Percentiles rank a stretch among this genome's conserved stretches.
These are phyloP conservation scores for Prunus fruticosa DNA, from an alignment of 306 rosid genomes.

Conservation along the genomic window DNA sequence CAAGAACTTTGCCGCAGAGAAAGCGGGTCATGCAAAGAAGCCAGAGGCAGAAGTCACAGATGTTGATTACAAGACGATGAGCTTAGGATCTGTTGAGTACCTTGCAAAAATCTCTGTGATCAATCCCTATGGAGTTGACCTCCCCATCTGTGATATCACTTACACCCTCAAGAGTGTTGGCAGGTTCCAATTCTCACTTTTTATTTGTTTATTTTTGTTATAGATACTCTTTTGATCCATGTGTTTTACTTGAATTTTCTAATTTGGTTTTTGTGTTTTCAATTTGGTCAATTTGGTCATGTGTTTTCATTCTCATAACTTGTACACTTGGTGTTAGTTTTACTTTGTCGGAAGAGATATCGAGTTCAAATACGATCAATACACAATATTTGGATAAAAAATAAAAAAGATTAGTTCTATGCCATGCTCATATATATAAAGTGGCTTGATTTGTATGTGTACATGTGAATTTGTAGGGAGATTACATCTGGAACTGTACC, in stretches of 20 bases:
- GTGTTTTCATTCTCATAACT: no score
- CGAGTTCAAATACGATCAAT: no score
- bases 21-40: constrained; percentile 40
- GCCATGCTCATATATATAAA: no score
- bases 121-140: constrained; percentile 50
- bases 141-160: constrained; percentile 68
- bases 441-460: neutral
- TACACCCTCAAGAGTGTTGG: constrained; percentile 71
- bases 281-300: no score
- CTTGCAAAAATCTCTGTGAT: constrained; percentile 50
- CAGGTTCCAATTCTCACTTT: constrained; percentile 26
- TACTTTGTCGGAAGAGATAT: no score
- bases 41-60: constrained; percentile 67
- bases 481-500: constrained; percentile 69
- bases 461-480: constrained; percentile 31
- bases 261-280: neutral
- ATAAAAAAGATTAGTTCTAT: no score
- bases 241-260: neutral
- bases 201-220: neutral
- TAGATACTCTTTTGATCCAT: neutral
- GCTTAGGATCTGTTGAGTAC: constrained; percentile 50
- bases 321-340: no score
- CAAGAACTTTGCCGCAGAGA: constrained; percentile 49
- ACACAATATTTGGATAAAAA: no score
- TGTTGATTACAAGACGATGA: constrained; percentile 62